phyloP scores from a whole-genome alignment of 129 eudicot species.

The Tanacetum coccineum region DNA sequence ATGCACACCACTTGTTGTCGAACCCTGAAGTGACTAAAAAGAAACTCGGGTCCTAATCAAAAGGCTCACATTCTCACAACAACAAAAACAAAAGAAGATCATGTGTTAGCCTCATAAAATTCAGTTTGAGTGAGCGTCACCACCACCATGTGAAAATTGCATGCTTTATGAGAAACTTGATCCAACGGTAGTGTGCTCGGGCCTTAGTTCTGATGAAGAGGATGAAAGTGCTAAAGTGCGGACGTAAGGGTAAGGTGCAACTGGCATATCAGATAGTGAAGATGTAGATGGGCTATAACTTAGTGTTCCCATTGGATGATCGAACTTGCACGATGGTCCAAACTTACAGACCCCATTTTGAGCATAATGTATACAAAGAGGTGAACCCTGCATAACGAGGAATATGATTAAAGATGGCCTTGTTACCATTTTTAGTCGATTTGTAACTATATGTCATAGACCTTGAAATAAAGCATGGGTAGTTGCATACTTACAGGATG shows the following conservation, averaged over 20 bases:
- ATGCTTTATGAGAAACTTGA: conserved; percentile 42
- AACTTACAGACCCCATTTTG: conserved; percentile 80
- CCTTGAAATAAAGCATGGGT: neutral
- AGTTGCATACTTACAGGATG: conserved; percentile 58
- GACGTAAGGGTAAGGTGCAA: conserved; percentile 68
- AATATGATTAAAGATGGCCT: too few relatives aligned
- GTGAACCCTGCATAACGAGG: conserved; percentile 58
- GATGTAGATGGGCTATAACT: conserved; percentile 91
- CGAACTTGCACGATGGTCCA: conserved; percentile 81
- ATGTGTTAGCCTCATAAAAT: conserved; percentile 26
- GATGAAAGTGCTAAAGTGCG: conserved; percentile 81
- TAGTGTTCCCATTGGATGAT: conserved; percentile 75
- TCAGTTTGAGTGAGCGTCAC: conserved; percentile 30
- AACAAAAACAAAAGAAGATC: conserved; percentile 26
- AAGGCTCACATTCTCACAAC: conserved; percentile 37
- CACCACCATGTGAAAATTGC: conserved; percentile 38
- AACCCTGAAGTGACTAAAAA: conserved; percentile 25
- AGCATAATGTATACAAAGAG: conserved; percentile 74
- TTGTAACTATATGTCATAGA: too few relatives aligned
- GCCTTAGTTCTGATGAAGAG: conserved; percentile 74
- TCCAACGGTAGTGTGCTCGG: conserved; percentile 45
- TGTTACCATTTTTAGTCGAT: too few relatives aligned
- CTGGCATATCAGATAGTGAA: conserved; percentile 80
- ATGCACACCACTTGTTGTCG: conserved; percentile 39
- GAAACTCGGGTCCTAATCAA: conserved; percentile 30